A percentile compares a stretch with the other conserved stretches of the same genome.
Conservation (phyloP, 306 rosid species). For the Corylus avellana region DNA sequence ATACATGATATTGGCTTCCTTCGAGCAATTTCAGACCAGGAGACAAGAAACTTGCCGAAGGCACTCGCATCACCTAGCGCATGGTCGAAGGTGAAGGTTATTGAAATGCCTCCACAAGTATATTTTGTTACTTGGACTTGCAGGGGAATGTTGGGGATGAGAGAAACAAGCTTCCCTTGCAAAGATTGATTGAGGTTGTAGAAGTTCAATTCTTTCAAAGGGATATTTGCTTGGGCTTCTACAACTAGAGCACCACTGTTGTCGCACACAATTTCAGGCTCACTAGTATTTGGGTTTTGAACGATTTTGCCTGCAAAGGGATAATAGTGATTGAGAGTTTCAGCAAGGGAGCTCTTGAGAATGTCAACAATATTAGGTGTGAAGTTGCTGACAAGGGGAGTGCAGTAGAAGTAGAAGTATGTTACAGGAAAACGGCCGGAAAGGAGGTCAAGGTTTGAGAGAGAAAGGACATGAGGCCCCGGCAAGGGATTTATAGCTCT, state of each 20-base stretch:
- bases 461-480: slow-evolving; percentile 42
- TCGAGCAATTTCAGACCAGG: slow-evolving; percentile 70
- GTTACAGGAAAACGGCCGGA: slow-evolving; percentile 90
- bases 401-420: slow-evolving; percentile 71
- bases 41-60: slow-evolving; percentile 67
- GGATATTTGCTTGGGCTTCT: slow-evolving; percentile 55
- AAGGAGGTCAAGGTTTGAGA: slow-evolving; percentile 84
- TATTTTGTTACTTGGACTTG: slow-evolving; percentile 74
- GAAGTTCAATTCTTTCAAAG: slow-evolving; percentile 49
- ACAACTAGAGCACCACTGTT: slow-evolving; percentile 65
- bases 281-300: slow-evolving; percentile 50
- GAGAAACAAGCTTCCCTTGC: slow-evolving; percentile 48
- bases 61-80: slow-evolving; percentile 84
- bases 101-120: slow-evolving; percentile 68
- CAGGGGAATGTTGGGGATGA: slow-evolving; percentile 46
- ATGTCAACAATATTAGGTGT: slow-evolving; percentile 28
- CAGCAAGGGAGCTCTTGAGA: slow-evolving; percentile 62
- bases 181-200: slow-evolving; percentile 61
- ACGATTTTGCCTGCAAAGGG: slow-evolving; percentile 76
- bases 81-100: slow-evolving; percentile 84
- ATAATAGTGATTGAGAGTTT: slow-evolving; percentile 43
- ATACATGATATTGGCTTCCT: slow-evolving; percentile 47
- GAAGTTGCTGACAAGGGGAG: slow-evolving; percentile 24
- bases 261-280: slow-evolving; percentile 78
- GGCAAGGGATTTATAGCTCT: slow-evolving; percentile 49